Evolutionary conservation across 2,329 filamentous ascomycete genomes (phyloP).

Genomic region (Stromatinia cepivora): DNA sequence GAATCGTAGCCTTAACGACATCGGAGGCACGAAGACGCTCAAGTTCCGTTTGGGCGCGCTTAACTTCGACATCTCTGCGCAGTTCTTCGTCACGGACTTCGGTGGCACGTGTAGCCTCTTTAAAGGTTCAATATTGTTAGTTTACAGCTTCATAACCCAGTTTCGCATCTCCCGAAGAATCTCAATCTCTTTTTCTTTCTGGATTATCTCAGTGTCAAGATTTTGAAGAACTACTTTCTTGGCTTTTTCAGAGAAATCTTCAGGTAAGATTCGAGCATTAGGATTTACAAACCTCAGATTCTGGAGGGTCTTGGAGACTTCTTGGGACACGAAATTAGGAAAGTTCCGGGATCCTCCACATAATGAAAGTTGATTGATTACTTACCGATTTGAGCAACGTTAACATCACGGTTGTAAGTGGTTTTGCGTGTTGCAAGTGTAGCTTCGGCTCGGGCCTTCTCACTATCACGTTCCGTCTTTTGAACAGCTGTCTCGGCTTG

Average conservation of each 20-base stretch:
- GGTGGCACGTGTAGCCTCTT: conserved; percentile 66
- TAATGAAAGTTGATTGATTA: neutral
- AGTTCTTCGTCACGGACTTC: conserved; percentile 79
- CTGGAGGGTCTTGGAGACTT: neutral
- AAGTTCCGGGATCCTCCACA: neutral
- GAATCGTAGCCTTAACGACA: conserved; percentile 74
- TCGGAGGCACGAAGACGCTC: conserved; percentile 76
- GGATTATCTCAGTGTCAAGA: neutral
- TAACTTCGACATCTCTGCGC: conserved; percentile 74
- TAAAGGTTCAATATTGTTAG: neutral
- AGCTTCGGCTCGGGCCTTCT: conserved; percentile 77
- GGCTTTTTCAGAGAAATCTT: neutral
- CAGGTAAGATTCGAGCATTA: neutral
- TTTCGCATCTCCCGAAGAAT: neutral
- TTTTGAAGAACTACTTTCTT: neutral
- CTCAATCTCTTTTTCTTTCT: neutral
- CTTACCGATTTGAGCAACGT: conserved; percentile 65
- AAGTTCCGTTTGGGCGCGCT: conserved; percentile 75
- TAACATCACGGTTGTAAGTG: conserved; percentile 69
- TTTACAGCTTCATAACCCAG: neutral
- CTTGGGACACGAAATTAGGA: neutral
- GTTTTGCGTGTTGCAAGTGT: conserved; percentile 72
- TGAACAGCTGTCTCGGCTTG: conserved; percentile 72
- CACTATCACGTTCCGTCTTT: conserved; percentile 80
- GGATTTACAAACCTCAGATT: neutral